Percentiles rank a stretch among this genome's conserved stretches.
Evolutionary conservation across 2,329 filamentous ascomycete genomes (phyloP).

Genomic region (Penicillium brasilianum): DNA sequence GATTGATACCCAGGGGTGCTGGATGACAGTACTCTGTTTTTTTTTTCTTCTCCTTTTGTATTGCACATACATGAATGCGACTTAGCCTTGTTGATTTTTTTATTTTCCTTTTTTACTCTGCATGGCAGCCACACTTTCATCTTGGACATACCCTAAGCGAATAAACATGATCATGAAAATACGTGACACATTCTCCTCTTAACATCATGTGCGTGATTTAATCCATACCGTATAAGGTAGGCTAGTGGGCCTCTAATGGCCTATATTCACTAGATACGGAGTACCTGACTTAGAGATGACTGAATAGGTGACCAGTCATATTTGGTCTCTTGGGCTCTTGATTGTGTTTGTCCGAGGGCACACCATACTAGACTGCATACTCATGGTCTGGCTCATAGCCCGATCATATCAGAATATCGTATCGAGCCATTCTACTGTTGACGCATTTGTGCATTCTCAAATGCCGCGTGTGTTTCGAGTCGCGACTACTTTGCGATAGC

Average conservation of each 20-base stretch:
- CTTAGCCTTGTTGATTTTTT: conserved; percentile 2
- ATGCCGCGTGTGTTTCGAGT: background rate
- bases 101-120: background rate
- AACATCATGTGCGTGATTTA: too few relatives aligned
- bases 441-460: background rate
- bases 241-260: too few relatives aligned
- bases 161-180: background rate
- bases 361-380: too few relatives aligned
- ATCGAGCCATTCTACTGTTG: background rate
- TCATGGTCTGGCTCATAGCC: too few relatives aligned
- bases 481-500: background rate
- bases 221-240: too few relatives aligned
- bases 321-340: too few relatives aligned
- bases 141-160: background rate
- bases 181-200: background rate
- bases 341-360: too few relatives aligned
- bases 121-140: background rate
- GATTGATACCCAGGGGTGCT: conserved; percentile 29
- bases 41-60: conserved; percentile 2
- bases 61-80: conserved; percentile 17
- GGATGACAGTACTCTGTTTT: background rate
- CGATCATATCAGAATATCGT: background rate
- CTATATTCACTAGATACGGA: too few relatives aligned
- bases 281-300: too few relatives aligned
- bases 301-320: too few relatives aligned